Base-by-base conservation (phyloP, 352 stramenopile genomes). In the Phytophthora pluvialis region DNA sequence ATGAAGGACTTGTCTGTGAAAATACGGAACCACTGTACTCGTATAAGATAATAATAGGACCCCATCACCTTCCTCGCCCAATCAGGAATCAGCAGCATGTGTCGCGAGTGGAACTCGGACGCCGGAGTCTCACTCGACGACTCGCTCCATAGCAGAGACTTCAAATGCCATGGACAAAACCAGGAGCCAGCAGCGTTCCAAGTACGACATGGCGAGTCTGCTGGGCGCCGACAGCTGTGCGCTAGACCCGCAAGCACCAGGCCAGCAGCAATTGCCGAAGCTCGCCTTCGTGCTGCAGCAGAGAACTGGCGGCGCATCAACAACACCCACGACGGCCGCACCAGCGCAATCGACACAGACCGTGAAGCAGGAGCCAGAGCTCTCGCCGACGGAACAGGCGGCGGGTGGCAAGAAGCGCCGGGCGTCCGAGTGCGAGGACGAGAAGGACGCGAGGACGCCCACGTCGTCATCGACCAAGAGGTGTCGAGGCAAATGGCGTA, bases 401-500 rank as follows among this genome's bases (percentile, higher is more conserved):
- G 25, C 21, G 15, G 25, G 13, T 10, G 21, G 52, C 38, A 53
- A 28, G 31, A 72, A 72, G 28, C 60, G 67, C 3, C 29, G 56
- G 38, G 60, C 51, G 18, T 73, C 43, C 13, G 59, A 73, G 40
- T 56, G 38, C 5, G 56, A 60, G 29, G 46, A 72, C 13, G 52
- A 73, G 1, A 31, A 65, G 0, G 56, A 58, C 2, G 33, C 36
- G 12, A 18, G 48, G 21, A 54, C 15, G 40, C 21, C 46, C 5
- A 10, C 57, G 11, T 21, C 46, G 4, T 21, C 21, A 21, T 28
- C 52, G 33, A 28, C 21, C 43, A 73, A 74, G 18, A 56, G 48
- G 4, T 73, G 63, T 56, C 52, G 53, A 4, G 45, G 49, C 29
- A 74, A 78, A 33, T 70, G 54, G 57, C 66, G 70, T 36, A 81